phyloP scores from a whole-genome alignment of 805 yeast genomes.

The Candida pseudoglaebosa region DNA sequence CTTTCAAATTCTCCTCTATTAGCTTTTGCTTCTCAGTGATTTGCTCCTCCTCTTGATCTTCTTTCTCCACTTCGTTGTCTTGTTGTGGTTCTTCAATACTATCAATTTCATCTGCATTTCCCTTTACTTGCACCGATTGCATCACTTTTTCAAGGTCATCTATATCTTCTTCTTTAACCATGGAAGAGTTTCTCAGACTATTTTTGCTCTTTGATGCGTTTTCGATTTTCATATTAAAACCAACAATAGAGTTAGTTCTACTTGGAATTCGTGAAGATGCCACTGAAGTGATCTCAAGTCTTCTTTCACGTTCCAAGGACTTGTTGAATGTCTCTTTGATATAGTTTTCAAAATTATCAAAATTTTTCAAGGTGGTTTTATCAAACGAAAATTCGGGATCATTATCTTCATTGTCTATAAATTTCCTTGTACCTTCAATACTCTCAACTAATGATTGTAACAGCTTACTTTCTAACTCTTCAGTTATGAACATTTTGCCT shows the following conservation, averaged over 20 bases:
- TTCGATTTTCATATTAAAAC: constrained; percentile 5
- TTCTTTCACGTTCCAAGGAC: constrained; percentile 21
- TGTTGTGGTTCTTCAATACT: constrained; percentile 12
- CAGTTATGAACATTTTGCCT: constrained; percentile 39
- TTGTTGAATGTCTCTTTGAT: constrained; percentile 21
- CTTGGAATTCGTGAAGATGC: constrained; percentile 1
- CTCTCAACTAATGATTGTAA: constrained; percentile 32
- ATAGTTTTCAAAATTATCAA: constrained; percentile 26
- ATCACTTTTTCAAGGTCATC: constrained; percentile 8
- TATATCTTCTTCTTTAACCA: constrained; percentile 3
- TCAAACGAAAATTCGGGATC: constrained; percentile 32
- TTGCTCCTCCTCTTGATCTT: constrained; percentile 9
- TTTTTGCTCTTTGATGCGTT: background rate
- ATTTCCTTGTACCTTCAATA: constrained; percentile 27
- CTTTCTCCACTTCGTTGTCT: constrained; percentile 8
- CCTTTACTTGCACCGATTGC: constrained; percentile 14
- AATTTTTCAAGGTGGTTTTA: constrained; percentile 23
- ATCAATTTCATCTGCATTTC: constrained; percentile 19
- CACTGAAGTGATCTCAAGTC: constrained; percentile 4
- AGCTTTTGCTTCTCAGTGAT: constrained; percentile 5
- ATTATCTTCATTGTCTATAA: constrained; percentile 17
- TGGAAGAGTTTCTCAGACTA: constrained; percentile 3
- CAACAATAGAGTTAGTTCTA: constrained; percentile 7
- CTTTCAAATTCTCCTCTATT: constrained; percentile 16
- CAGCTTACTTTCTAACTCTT: constrained; percentile 23